Conservation (phyloP, 805 yeast species). For the Wickerhamiella sorbophila region DNA sequence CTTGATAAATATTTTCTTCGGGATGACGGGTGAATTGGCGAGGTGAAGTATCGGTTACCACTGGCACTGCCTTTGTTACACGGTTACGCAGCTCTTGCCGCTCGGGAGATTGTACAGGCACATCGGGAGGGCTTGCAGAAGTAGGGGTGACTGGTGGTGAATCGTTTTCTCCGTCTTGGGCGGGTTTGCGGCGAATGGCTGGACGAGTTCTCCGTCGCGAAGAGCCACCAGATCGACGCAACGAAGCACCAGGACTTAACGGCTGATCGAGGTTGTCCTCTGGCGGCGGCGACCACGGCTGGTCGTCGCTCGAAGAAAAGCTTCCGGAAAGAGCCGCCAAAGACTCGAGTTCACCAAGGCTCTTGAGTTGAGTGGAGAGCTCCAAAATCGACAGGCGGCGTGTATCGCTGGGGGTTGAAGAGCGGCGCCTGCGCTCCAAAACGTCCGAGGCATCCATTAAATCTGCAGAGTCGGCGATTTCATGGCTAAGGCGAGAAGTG, state of each 20-base stretch:
- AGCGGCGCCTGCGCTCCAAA: constrained; percentile 18
- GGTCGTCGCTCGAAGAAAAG: neutral
- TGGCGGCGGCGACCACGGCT: neutral
- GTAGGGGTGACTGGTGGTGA: constrained; percentile 3
- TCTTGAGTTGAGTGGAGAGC: constrained; percentile 55
- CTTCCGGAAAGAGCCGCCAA: constrained; percentile 48
- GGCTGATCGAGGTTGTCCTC: neutral
- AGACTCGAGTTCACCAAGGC: constrained; percentile 46
- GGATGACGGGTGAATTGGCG: neutral
- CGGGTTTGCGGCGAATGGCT: neutral
- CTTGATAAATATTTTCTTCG: neutral
- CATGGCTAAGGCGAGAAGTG: constrained; percentile 23
- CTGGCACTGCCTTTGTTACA: neutral
- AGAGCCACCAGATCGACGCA: constrained; percentile 5
- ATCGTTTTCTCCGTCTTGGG: neutral
- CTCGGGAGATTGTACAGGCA: neutral
- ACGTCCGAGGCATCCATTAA: constrained; percentile 24
- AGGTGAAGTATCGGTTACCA: neutral
- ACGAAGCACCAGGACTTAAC: constrained; percentile 2
- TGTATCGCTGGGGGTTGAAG: constrained; percentile 8
- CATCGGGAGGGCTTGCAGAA: neutral
- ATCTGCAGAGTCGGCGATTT: constrained; percentile 24
- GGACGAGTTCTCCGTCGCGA: constrained; percentile 4
- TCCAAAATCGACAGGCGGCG: constrained; percentile 21
- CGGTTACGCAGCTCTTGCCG: neutral